Conservation (phyloP, 169 alveolate species). For the Pseudocohnilembus persalinus region DNA sequence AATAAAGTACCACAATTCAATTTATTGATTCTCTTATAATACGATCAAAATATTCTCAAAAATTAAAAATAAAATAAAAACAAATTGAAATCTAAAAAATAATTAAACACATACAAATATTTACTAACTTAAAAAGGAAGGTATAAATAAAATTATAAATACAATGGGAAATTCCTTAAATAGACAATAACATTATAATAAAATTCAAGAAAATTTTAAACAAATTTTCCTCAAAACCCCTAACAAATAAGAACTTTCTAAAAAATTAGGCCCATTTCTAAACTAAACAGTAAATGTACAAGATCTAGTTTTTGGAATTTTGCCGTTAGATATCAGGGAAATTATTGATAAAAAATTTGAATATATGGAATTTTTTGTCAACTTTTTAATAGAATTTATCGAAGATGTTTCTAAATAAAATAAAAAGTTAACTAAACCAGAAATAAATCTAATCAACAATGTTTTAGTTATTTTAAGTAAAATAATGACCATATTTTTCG, state of each 20-base stretch:
- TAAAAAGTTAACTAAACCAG: background rate
- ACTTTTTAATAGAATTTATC: background rate
- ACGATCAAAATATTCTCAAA: too few species aligned
- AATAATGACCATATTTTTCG: background rate
- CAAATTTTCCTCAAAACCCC: background rate
- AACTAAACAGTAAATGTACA: background rate
- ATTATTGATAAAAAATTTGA: background rate
- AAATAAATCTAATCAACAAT: too few species aligned
- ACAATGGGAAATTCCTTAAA: background rate
- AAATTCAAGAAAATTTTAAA: too few species aligned
- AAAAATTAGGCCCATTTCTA: too few species aligned
- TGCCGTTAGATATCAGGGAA: background rate
- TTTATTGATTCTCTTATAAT: too few species aligned
- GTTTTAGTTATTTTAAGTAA: background rate
- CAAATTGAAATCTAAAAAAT: too few species aligned
- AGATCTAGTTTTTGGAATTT: background rate
- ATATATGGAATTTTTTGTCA: too few species aligned
- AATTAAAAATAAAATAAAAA: too few species aligned
- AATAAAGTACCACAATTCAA: too few species aligned
- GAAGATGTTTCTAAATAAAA: background rate
- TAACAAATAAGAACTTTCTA: background rate
- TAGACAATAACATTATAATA: background rate
- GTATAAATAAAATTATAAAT: too few species aligned
- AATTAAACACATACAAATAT: too few species aligned
- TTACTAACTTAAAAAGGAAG: too few species aligned